phyloP scores from a whole-genome alignment of 805 yeast genomes.

The Danielozyma ontarioensis region DNA sequence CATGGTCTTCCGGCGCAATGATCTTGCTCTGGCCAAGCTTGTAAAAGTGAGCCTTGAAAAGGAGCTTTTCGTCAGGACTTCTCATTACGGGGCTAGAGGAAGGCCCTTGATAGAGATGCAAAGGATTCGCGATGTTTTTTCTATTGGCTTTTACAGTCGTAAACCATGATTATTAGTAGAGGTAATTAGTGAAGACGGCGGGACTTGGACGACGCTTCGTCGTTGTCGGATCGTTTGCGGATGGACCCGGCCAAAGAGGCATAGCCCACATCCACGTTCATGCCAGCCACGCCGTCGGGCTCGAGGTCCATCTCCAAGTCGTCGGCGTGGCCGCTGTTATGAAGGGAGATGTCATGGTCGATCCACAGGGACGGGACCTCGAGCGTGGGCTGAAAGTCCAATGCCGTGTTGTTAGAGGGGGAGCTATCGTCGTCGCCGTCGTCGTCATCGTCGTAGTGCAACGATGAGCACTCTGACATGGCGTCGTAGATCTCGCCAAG shows the following conservation, averaged over 20 bases:
- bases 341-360: constrained; percentile 4
- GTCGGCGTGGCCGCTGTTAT: constrained; percentile 32
- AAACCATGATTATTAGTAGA: no score
- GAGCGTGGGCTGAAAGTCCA: constrained; percentile 6
- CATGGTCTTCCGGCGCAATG: constrained; percentile 17
- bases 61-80: constrained; percentile 62
- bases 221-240: constrained; percentile 22
- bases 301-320: constrained; percentile 27
- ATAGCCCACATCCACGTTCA: constrained; percentile 38
- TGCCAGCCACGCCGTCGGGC: constrained; percentile 30
- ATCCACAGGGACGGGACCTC: constrained; percentile 23
- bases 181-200: no score
- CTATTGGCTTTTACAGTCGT: background rate
- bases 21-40: constrained; percentile 46
- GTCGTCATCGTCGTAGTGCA: constrained; percentile 16
- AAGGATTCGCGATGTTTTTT: no score
- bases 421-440: constrained; percentile 3
- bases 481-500: constrained; percentile 4
- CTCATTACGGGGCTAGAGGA: no score
- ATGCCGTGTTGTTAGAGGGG: background rate
- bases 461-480: constrained; percentile 5
- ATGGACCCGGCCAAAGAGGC: constrained; percentile 30
- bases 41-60: constrained; percentile 56
- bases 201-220: constrained; percentile 5
- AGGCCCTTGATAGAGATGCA: no score